Evolutionary conservation across 805 yeast species (phyloP).

Genomic region (Candida odintsovae): DNA sequence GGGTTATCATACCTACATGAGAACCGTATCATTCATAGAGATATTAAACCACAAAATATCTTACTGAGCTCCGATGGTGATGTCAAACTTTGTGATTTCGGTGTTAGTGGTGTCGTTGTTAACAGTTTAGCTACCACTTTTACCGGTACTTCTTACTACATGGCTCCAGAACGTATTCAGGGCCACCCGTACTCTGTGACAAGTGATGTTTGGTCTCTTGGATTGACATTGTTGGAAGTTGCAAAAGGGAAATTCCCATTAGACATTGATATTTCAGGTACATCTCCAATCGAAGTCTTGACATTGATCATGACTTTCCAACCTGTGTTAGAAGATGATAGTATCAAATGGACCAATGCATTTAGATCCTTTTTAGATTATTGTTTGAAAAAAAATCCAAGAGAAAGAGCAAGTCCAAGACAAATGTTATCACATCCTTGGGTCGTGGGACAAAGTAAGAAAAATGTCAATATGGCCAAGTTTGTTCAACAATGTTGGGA

Average conservation of each 20-base stretch:
- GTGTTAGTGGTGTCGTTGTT: conserved; percentile 95
- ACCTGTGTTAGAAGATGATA: conserved; percentile 74
- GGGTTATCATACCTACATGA: conserved; percentile 88
- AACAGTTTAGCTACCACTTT: conserved; percentile 93
- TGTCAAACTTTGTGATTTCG: conserved; percentile 93
- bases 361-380: conserved; percentile 78
- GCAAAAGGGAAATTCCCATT: conserved; percentile 91
- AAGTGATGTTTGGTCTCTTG: conserved; percentile 95
- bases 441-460: conserved; percentile 71
- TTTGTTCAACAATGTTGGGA: conserved; percentile 53
- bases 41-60: conserved; percentile 93
- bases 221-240: conserved; percentile 86
- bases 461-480: conserved; percentile 77
- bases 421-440: conserved; percentile 95
- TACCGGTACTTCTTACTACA: conserved; percentile 95
- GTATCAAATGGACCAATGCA: conserved; percentile 73
- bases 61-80: conserved; percentile 69
- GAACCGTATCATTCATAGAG: conserved; percentile 86
- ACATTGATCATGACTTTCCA: conserved; percentile 76
- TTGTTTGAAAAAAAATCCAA: conserved; percentile 75
- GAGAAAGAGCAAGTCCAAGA: conserved; percentile 82
- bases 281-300: conserved; percentile 84
- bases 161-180: conserved; percentile 97
- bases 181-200: conserved; percentile 95
- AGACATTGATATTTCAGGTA: conserved; percentile 26